Conservation (phyloP, 495 filamentous ascomycete genomes). For the Podospora australis region DNA sequence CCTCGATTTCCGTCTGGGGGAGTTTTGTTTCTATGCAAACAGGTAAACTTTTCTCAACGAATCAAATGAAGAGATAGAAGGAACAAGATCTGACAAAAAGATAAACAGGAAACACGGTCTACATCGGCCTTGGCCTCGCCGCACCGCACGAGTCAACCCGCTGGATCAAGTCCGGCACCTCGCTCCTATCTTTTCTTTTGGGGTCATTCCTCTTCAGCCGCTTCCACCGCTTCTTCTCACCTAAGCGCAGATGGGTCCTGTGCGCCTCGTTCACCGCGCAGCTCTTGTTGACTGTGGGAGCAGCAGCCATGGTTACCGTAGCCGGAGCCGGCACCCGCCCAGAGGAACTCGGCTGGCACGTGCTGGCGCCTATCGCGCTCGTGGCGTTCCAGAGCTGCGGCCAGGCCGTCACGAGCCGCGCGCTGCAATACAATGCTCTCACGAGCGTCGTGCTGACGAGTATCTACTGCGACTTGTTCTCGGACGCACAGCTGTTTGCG, state of each 20-base stretch:
- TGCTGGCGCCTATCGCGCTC: constrained; percentile 54
- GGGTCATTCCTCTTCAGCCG: constrained; percentile 58
- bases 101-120: constrained; percentile 63
- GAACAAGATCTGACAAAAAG: background rate
- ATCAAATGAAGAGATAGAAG: background rate
- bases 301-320: constrained; percentile 52
- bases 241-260: constrained; percentile 55
- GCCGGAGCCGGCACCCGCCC: constrained; percentile 26
- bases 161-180: constrained; percentile 61
- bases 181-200: constrained; percentile 59
- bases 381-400: constrained; percentile 66
- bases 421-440: constrained; percentile 53
- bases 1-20: constrained; percentile 66
- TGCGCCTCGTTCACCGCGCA: constrained; percentile 55
- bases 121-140: constrained; percentile 60
- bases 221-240: constrained; percentile 53
- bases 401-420: constrained; percentile 62
- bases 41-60: constrained; percentile 29
- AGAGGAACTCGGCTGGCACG: constrained; percentile 48
- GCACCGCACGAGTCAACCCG: constrained; percentile 46
- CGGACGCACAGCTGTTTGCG: constrained; percentile 50
- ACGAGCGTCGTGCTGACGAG: constrained; percentile 68
- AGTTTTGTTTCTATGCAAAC: constrained; percentile 78
- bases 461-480: constrained; percentile 66
- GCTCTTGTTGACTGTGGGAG: constrained; percentile 42